phyloP scores from a whole-genome alignment of 129 eudicot species.

The Pseudognaphalium luteoalbum region DNA sequence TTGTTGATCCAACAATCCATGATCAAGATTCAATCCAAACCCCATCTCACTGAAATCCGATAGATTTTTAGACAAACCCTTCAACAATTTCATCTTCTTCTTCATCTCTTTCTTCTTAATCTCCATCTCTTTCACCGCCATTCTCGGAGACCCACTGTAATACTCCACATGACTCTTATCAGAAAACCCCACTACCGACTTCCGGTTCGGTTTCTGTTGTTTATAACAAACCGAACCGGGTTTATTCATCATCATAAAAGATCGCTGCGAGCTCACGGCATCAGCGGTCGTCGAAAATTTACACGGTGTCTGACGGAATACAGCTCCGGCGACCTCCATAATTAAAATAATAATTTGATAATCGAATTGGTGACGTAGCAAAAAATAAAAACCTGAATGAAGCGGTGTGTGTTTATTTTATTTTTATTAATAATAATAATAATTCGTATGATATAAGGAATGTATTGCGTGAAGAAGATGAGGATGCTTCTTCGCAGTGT shows the following conservation, averaged over 20 bases:
- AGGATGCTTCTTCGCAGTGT: conserved; percentile 16
- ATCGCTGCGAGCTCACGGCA: not conserved
- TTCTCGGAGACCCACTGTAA: conserved; percentile 32
- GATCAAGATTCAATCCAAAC: conserved; percentile 48
- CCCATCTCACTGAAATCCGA: conserved; percentile 52
- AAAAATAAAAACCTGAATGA: not conserved
- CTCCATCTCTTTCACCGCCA: conserved; percentile 27
- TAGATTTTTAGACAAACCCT: conserved; percentile 57
- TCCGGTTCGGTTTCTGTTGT: conserved; percentile 1
- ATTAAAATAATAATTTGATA: not conserved
- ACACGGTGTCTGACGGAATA: conserved; percentile 31
- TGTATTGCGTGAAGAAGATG: conserved; percentile 1
- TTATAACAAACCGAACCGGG: not conserved
- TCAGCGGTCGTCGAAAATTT: conserved; percentile 21
- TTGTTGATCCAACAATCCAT: conserved; percentile 40
- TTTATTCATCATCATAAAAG: conserved; percentile 7
- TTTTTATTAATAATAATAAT: not conserved
- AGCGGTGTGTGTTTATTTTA: not conserved
- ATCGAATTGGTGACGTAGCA: not conserved
- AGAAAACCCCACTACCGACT: conserved; percentile 35
- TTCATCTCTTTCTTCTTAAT: conserved; percentile 54
- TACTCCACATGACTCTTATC: conserved; percentile 61
- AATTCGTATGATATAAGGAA: conserved; percentile 23
- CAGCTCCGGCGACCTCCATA: conserved; percentile 56
- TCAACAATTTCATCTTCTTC: conserved; percentile 60